Evolutionary conservation across 2,329 filamentous ascomycete genomes (phyloP).

Genomic region (Calonectria honghensis): DNA sequence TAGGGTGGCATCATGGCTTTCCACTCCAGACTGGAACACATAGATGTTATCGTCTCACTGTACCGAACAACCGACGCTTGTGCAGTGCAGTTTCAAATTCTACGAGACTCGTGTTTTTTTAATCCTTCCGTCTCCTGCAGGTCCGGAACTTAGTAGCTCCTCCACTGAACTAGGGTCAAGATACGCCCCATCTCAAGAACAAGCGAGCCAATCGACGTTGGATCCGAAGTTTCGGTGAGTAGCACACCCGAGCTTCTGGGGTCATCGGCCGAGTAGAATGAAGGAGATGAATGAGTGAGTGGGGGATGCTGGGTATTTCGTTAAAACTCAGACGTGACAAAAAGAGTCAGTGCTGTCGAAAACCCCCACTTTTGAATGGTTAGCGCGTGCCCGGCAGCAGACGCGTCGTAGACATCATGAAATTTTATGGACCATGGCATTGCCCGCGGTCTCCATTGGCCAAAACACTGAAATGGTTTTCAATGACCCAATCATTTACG

Average conservation of each 20-base stretch:
- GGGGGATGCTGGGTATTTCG: slow-evolving; percentile 7
- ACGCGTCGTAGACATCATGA: too few species aligned
- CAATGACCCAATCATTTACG: not conserved
- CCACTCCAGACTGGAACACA: not conserved
- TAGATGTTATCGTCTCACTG: not conserved
- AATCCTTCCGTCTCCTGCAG: not conserved
- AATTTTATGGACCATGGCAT: not conserved
- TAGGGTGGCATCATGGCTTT: not conserved
- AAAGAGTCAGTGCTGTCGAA: not conserved
- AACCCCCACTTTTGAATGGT: not conserved
- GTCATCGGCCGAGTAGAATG: not conserved
- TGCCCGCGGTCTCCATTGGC: not conserved
- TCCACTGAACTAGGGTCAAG: not conserved
- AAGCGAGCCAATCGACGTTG: not conserved
- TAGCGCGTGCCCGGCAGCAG: slow-evolving; percentile 11
- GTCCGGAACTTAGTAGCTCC: not conserved
- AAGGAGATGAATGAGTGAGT: not conserved
- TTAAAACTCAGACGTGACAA: not conserved
- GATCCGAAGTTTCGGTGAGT: slow-evolving; percentile 27
- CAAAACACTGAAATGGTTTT: not conserved
- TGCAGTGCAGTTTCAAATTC: not conserved
- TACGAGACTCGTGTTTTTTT: not conserved
- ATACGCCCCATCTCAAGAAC: not conserved
- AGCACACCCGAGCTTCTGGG: not conserved
- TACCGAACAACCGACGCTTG: not conserved